Evolutionary conservation across 352 stramenopile genomes (phyloP), one percentile per base, ranked within the genome.

Genomic region (Aphanomyces astaci): DNA sequence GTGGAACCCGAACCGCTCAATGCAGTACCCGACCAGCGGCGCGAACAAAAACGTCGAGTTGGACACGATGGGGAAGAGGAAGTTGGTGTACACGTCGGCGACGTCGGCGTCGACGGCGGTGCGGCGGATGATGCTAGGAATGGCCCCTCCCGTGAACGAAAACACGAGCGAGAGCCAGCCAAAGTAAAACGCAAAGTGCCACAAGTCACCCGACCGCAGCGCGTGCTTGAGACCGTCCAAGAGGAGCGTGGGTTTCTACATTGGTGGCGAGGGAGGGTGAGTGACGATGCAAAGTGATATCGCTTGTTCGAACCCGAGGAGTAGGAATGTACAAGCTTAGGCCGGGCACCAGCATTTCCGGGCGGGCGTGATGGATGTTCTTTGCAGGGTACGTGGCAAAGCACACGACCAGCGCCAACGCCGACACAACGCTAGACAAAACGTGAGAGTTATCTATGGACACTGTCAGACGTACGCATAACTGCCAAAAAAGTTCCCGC

Each of bases 11-110:
- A 86, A 90, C 59, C 76, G 80, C 54, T 93, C 84, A 60, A 93
- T 93, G 24, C 81, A 68, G 40, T 87, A 90, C 22, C 84, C 84
- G 24, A 93, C 73, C 0, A 88, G 28, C 17, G 84, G 81, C 5
- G 84, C 89, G 56, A 91, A 93, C 19, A 87, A 73, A 66, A 90
- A 93, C 27, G 84, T 93, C 3, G 82, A 81, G 48, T 93, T 93
- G 65, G 90, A 82, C 2, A 93, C 55, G 64, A 90, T 64, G 15
- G 84, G 84, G 62, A 88, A 93, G 7, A 93, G 63, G 48, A 86
- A 71, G 64, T 90, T 82, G 10, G 73, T 91, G 66, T 88, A 93
- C 22, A 82, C 24, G 1, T 75, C 75, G 3, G 77, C 81, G 0
- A 73, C 64, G 4, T 46, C 39, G 0, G 40, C 46, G 54, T 89